A percentile compares a stretch with the other conserved stretches of the same genome.
phyloP scores from a whole-genome alignment of 768 basidiomycete species.

The Pleurotus giganteus region DNA sequence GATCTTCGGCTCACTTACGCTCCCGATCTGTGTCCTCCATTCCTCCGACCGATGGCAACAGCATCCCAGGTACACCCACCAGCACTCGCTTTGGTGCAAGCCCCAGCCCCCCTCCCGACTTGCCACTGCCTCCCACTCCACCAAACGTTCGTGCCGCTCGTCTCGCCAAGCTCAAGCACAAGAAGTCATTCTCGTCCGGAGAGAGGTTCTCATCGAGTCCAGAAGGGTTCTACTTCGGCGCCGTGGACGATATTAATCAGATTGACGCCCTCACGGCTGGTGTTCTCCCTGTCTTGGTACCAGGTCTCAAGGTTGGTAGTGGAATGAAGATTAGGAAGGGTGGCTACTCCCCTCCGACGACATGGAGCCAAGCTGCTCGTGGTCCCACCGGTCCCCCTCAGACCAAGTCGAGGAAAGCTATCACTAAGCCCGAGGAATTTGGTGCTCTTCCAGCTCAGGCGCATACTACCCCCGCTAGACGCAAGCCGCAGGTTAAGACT shows the following conservation, averaged over 20 bases:
- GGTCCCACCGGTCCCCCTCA: slow-evolving; percentile 40
- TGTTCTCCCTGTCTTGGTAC: slow-evolving; percentile 64
- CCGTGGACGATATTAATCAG: slow-evolving; percentile 57
- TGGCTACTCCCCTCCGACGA: slow-evolving; percentile 31
- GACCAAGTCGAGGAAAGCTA: slow-evolving; percentile 35
- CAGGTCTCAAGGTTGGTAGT: slow-evolving; percentile 57
- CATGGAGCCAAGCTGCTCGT: slow-evolving; percentile 17
- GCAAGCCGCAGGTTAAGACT: slow-evolving; percentile 35
- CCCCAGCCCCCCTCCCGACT: slow-evolving; percentile 59
- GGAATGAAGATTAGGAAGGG: slow-evolving; percentile 54
- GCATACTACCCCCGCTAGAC: slow-evolving; percentile 60
- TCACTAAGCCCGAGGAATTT: slow-evolving; percentile 39
- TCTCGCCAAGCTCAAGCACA: slow-evolving; percentile 52
- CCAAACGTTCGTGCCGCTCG: slow-evolving; percentile 59
- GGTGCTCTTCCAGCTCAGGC: slow-evolving; percentile 31
- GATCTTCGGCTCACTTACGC: slow-evolving; percentile 51
- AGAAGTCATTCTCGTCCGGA: slow-evolving; percentile 63
- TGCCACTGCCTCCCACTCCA: slow-evolving; percentile 75
- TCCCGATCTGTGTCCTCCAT: slow-evolving; percentile 58
- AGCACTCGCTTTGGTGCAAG: slow-evolving; percentile 28
- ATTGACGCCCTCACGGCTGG: slow-evolving; percentile 72
- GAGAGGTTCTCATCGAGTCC: slow-evolving; percentile 8
- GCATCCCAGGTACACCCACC: slow-evolving; percentile 35
- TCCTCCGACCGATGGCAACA: slow-evolving; percentile 12
- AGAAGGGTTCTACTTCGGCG: slow-evolving; percentile 50